Evolutionary conservation across 2,329 filamentous ascomycete species (phyloP).

Genomic region (Curvularia hawaiiensis): DNA sequence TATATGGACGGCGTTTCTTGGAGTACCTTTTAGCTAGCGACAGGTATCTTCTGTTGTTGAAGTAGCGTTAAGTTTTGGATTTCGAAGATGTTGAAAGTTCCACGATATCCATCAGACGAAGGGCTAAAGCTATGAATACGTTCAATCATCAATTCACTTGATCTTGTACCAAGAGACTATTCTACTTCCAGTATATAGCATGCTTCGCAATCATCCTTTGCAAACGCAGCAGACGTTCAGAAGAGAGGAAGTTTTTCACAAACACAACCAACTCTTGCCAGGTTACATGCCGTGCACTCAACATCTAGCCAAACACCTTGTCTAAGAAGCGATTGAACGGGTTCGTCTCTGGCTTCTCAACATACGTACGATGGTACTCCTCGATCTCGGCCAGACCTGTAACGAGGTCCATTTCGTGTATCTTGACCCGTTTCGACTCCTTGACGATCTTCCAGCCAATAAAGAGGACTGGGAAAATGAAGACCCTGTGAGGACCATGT

Average conservation of each 20-base stretch:
- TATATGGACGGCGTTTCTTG: not conserved
- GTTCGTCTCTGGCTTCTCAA: constrained; percentile 58
- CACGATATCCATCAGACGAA: not conserved
- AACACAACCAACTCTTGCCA: not conserved
- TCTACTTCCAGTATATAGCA: not conserved
- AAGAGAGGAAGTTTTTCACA: not conserved
- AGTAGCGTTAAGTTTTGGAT: not conserved
- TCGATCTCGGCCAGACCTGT: constrained; percentile 70
- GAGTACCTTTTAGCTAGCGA: not conserved
- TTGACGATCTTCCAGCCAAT: constrained; percentile 74
- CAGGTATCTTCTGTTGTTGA: not conserved
- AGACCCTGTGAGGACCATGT: constrained; percentile 59
- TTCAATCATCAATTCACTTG: not conserved
- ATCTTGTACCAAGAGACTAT: not conserved
- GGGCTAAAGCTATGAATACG: not conserved
- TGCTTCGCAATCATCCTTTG: not conserved
- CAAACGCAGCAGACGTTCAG: not conserved
- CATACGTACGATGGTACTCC: constrained; percentile 67
- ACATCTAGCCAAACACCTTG: constrained; percentile 48
- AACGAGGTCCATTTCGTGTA: constrained; percentile 66
- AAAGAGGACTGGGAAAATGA: constrained; percentile 71
- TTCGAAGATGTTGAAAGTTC: not conserved
- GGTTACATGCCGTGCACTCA: not conserved
- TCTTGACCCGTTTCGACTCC: constrained; percentile 62
- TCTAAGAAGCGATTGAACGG: constrained; percentile 50